Percentiles rank a stretch among this genome's conserved stretches.
Conservation (phyloP, 306 rosid species). For the Quercus suber region DNA sequence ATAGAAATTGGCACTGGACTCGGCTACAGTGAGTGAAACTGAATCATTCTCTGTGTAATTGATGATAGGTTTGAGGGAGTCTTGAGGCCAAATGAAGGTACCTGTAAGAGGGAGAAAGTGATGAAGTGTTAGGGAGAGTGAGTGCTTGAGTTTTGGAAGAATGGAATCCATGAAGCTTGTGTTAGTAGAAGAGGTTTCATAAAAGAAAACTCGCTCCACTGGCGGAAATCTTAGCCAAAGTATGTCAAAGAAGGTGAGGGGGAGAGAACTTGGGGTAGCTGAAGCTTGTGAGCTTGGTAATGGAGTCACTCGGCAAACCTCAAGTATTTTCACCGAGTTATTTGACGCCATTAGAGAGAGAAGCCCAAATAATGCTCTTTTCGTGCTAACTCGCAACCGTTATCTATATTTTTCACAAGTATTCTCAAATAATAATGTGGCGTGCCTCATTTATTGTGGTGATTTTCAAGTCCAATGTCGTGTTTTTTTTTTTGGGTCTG, state of each 20-base stretch:
- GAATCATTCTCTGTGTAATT: constrained; percentile 10
- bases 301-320: constrained; percentile 17
- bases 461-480: too few relatives aligned
- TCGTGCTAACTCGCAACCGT: too few relatives aligned
- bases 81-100: constrained; percentile 17
- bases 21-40: constrained; percentile 21
- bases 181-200: background rate
- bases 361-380: too few relatives aligned
- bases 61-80: constrained; percentile 18
- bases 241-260: constrained; percentile 24
- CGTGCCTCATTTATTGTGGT: too few relatives aligned
- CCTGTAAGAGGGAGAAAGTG: constrained; percentile 21
- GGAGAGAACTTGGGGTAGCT: constrained; percentile 7
- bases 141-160: constrained; percentile 17
- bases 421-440: too few relatives aligned
- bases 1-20: background rate
- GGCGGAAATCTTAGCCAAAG: constrained; percentile 29
- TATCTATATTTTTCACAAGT: too few relatives aligned
- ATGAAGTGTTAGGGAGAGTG: constrained; percentile 25
- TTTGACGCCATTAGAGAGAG: background rate
- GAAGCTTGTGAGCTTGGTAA: background rate
- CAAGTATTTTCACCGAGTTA: background rate
- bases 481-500: too few relatives aligned
- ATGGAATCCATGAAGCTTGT: background rate
- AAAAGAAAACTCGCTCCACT: constrained; percentile 16